Evolutionary conservation across 1,139 yeast species (phyloP), one percentile per base, ranked within the genome.

Genomic region (Kodamaea plutei): DNA sequence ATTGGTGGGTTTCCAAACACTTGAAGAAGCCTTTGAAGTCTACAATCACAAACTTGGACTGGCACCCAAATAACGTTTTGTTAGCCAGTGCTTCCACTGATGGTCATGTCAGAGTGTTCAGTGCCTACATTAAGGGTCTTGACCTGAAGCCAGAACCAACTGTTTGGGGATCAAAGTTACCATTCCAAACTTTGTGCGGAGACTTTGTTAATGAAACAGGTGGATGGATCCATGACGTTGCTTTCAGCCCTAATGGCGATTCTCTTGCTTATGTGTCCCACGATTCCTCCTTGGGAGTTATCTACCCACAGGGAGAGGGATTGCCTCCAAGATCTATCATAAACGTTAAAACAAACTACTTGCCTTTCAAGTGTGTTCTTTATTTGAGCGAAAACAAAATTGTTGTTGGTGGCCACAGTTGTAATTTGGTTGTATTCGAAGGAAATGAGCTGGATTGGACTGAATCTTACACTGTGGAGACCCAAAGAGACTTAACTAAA

Each of bases 1-100:
- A 93, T 56, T 93, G 99, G 99, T 93, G 99, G 99, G 89, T 91
- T 31, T 87, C 97, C 13, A 91, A 89, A 61, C 98, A 91, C 62
- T 77, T 93, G 61, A 88, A 88, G 68, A 87, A 85, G 60, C 96
- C 96, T 11, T 70, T 89, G 47, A 82, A 84, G 54, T 84, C 96
- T 8, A 87, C 97, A 25, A 74, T 91, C 45, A 73, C 91, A 44
- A 73, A 84, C 26, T 70, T 91, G 33, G 83, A 82, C 39, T 93
- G 99, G 99, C 98, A 93, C 56, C 91, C 89, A 37, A 93, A 93
- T 58, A 83, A 82, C 45, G 94, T 91, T 12, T 67, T 93, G 39
- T 67, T 93, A 41, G 94, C 95, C 3, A 73, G 84, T 31, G 98
- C 97, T 10, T 88, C 96, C 15, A 84, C 96, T 11, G 97, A 93